Base-by-base conservation (phyloP, 345 rosid species). In the Erodium maritimum region DNA sequence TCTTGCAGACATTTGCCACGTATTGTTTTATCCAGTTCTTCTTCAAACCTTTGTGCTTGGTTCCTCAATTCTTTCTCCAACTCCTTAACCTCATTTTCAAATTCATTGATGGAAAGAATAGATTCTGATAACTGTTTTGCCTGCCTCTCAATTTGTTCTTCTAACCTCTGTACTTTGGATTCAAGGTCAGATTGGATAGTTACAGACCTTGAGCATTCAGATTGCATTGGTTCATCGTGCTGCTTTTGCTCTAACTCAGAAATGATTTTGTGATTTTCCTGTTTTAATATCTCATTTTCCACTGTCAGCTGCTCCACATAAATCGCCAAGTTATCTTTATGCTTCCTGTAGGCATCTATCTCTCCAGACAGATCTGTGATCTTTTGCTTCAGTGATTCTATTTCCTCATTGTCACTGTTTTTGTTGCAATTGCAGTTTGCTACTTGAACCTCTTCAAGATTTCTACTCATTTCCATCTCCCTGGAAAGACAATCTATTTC, bases 301-400 rank as follows among this genome's bases (percentile, higher is more conserved):
- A 53, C 74, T 24, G 79, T 83, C 60, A 87, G 77, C 64, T 87
- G 84, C 72, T 87, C 85, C 60, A 85, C 55, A 52, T 81, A 82
- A 68, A 75, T 77, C 79, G 85, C 91, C 61, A 85, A 71, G 56
- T 90, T 91, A 67, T 84, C 83, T 5, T 73, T 79, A 61, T 80
- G 80, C 73, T 77, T 84, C 79, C 61, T 79, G 73, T 69, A 76
- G 21, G 79, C 79, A 16, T 81, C 86, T 29, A 84, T 61, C 72
- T 90, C 95, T 51, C 70, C 77, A 23, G 69, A 59, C 51, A 83
- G 84, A 50, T 83, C 83, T 61, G 67, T 64, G 5, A 82, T 66
- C 48, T 71, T 77, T 79, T 71, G 89, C 78, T 79, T 80, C 64
- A 93, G 59, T 55, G 50, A 56, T 56, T 67, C 73, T 11, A 78